phyloP scores from a whole-genome alignment of 257 asterid genomes.

The Euphrasia confusa region DNA sequence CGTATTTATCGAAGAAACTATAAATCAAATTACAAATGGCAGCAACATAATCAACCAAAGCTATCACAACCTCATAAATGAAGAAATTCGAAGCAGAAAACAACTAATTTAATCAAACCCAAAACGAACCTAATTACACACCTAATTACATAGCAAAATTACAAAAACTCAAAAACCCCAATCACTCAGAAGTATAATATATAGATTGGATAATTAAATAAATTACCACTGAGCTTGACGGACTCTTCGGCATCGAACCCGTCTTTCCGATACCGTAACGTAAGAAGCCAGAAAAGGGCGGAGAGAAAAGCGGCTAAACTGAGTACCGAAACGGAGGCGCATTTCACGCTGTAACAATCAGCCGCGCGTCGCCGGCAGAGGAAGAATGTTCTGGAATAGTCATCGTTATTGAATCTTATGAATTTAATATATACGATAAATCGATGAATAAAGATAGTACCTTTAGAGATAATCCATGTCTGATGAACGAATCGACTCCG shows the following conservation, averaged over 20 bases:
- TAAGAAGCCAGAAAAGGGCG: conserved; percentile 51
- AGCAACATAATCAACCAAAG: conserved; percentile 2
- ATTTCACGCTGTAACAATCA: no score
- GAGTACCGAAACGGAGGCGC: conserved; percentile 45
- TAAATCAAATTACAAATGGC: background rate
- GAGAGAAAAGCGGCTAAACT: conserved; percentile 48
- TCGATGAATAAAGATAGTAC: no score
- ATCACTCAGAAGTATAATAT: background rate
- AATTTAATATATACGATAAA: no score
- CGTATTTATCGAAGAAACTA: conserved; percentile 6
- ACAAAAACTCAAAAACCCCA: conserved; percentile 13
- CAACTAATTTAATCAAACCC: background rate
- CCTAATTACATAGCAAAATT: conserved; percentile 19
- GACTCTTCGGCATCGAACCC: conserved; percentile 59
- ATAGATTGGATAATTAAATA: conserved; percentile 2
- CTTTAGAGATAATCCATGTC: no score
- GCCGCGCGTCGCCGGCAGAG: conserved; percentile 44
- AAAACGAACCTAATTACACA: background rate
- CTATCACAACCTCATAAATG: background rate
- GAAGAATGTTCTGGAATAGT: conserved; percentile 50
- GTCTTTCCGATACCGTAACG: conserved; percentile 27
- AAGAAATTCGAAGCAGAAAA: background rate
- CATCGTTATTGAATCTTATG: no score
- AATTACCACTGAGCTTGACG: conserved; percentile 51
- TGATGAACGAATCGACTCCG: no score